Evolutionary conservation across 1,284 basidiomycete species (phyloP).

Genomic region (Phenoliferia sp.): DNA sequence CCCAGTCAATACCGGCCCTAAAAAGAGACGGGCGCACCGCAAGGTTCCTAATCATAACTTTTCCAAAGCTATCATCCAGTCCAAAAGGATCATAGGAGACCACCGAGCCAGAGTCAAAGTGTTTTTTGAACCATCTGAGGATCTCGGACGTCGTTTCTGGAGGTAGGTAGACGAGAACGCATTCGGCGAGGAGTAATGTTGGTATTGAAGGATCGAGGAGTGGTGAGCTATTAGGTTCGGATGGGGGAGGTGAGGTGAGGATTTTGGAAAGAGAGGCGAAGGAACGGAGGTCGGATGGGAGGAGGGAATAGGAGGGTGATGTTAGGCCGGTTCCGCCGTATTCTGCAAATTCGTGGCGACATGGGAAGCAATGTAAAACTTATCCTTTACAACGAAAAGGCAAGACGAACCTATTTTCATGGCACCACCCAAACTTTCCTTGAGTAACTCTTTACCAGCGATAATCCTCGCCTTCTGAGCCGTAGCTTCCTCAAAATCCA

Average conservation of each 20-base stretch:
- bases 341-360: slow-evolving; percentile 43
- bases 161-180: slow-evolving; percentile 83
- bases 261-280: slow-evolving; percentile 39
- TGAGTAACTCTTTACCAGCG: slow-evolving; percentile 61
- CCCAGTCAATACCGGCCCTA: too few species aligned
- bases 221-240: not conserved
- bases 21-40: slow-evolving; percentile 51
- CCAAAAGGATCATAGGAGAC: slow-evolving; percentile 89
- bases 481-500: slow-evolving; percentile 85
- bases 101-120: slow-evolving; percentile 45
- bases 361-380: not conserved
- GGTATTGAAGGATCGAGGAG: slow-evolving; percentile 63
- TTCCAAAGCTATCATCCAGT: slow-evolving; percentile 74
- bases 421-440: slow-evolving; percentile 50
- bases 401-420: slow-evolving; percentile 34
- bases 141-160: slow-evolving; percentile 57
- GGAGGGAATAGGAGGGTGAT: slow-evolving; percentile 63
- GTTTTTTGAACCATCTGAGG: slow-evolving; percentile 68
- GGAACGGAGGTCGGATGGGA: slow-evolving; percentile 68
- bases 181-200: slow-evolving; percentile 82
- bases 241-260: slow-evolving; percentile 21
- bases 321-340: slow-evolving; percentile 65
- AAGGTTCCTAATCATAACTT: slow-evolving; percentile 80
- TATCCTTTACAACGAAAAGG: not conserved
- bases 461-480: slow-evolving; percentile 77